These are phyloP conservation scores for Colletotrichum liaoningense DNA, from an alignment of 2,329 filamentous ascomycete species.

Conservation along the genomic window DNA sequence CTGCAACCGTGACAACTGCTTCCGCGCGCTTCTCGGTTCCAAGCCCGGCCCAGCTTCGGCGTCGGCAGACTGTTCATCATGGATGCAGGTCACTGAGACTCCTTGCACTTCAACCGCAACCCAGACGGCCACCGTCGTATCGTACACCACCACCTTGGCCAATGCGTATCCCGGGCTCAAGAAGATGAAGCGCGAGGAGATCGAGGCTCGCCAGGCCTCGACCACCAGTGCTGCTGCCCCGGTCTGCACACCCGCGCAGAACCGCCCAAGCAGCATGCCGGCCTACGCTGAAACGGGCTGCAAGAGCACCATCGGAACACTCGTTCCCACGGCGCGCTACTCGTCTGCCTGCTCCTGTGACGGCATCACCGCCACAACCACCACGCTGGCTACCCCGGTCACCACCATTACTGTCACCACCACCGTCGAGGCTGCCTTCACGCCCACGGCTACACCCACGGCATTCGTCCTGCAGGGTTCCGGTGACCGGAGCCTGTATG, in stretches of 20 bases:
- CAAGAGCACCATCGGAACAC: slow-evolving; percentile 8
- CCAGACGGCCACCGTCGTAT: slow-evolving; percentile 4
- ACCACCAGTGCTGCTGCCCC: background rate
- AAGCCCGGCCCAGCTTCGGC: slow-evolving; percentile 8
- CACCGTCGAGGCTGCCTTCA: slow-evolving; percentile 39
- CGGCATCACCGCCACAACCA: slow-evolving; percentile 52
- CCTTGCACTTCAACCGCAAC: slow-evolving; percentile 16
- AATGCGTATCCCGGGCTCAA: slow-evolving; percentile 7
- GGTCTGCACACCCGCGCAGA: slow-evolving; percentile 13
- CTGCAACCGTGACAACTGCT: slow-evolving; percentile 22
- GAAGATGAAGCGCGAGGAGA: slow-evolving; percentile 10
- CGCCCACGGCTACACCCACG: slow-evolving; percentile 14
- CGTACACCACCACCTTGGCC: slow-evolving; percentile 17
- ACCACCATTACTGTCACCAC: slow-evolving; percentile 53
- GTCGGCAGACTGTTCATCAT: slow-evolving; percentile 9
- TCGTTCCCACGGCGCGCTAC: slow-evolving; percentile 41
- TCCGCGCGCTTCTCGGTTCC: slow-evolving; percentile 11
- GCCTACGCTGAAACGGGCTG: slow-evolving; percentile 7
- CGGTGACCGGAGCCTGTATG: background rate
- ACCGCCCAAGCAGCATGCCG: slow-evolving; percentile 11
- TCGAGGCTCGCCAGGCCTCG: slow-evolving; percentile 1
- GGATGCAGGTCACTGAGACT: slow-evolving; percentile 14
- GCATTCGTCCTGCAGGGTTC: slow-evolving; percentile 4
- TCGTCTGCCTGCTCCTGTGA: slow-evolving; percentile 57
- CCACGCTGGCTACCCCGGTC: slow-evolving; percentile 51